Base-by-base conservation (phyloP, 441 rosid species). In the Erodium texanum region DNA sequence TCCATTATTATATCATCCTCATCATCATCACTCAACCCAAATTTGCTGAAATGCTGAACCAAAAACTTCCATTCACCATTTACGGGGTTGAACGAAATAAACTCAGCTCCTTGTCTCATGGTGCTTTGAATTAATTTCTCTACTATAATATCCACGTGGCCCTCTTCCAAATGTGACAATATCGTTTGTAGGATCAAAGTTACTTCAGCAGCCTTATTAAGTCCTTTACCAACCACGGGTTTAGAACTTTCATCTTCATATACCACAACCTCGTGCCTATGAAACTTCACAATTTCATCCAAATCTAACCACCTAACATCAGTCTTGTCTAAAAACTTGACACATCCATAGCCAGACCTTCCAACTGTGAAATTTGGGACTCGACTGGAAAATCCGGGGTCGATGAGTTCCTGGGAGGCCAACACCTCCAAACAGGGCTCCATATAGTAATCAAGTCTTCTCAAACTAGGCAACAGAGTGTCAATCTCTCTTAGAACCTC, bases 191-290 rank as follows among this genome's bases (percentile, higher is more conserved):
- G 68, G 27, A 74, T 66, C 80, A 94, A 73, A 70, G 89, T 87
- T 74, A 92, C 97, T 74, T 86, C 92, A 65, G 99, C 97, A 74
- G 90, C 74, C 84, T 94, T 94, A 81, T 94, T 92, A 72, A 94
- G 91, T 45, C 97, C 92, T 72, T 80, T 79, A 41, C 97, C 97
- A 69, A 83, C 85, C 64, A 62, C 73, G 63, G 99, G 99, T 80
- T 94, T 89, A 34, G 72, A 68, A 72, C 70, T 75, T 71, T 92
- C 98, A 73, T 91, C 94, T 75, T 82, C 92, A 75, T 94, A 91
- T 14, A 94, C 96, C 75, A 83, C 80, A 1, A 92, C 82, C 72
- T 85, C 85, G 73, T 91, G 87, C 80, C 89, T 85, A 67, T 14
- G 70, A 69, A 91, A 87, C 84, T 83, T 84, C 74, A 94, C 94